A percentile compares a stretch with the other conserved stretches of the same genome.
phyloP scores from a whole-genome alignment of 257 asterid genomes.

The Handroanthus guayacan region DNA sequence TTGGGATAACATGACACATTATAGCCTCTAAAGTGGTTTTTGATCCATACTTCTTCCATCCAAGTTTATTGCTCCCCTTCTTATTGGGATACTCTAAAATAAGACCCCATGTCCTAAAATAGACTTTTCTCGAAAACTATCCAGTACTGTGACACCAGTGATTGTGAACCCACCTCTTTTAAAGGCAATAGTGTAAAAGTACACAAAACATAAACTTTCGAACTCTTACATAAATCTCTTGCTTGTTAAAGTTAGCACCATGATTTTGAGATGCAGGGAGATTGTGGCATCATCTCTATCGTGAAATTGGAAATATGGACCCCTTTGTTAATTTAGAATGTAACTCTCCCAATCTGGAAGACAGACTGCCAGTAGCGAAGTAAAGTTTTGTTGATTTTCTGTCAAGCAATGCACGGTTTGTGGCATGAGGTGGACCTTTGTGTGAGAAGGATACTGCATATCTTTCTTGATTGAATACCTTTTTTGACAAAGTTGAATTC shows the following conservation, averaged over 20 bases:
- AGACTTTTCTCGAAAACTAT: background rate
- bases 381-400: conserved; percentile 4
- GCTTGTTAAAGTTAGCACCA: background rate
- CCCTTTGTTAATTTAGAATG: background rate
- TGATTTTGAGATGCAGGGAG: background rate
- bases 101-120: background rate
- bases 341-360: conserved; percentile 1
- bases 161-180: background rate
- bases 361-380: conserved; percentile 10
- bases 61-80: background rate
- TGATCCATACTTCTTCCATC: background rate
- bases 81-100: background rate
- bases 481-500: conserved; percentile 5
- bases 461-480: conserved; percentile 4
- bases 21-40: background rate
- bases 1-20: background rate
- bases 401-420: conserved; percentile 1
- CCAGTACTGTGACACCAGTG: background rate
- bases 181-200: background rate
- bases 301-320: background rate
- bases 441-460: conserved; percentile 5
- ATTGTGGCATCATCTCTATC: background rate
- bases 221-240: background rate
- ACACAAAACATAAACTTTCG: background rate
- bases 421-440: conserved; percentile 1